These are phyloP conservation scores for Xylaria nigripes DNA, from an alignment of 495 filamentous ascomycete genomes.

Conservation along the genomic window DNA sequence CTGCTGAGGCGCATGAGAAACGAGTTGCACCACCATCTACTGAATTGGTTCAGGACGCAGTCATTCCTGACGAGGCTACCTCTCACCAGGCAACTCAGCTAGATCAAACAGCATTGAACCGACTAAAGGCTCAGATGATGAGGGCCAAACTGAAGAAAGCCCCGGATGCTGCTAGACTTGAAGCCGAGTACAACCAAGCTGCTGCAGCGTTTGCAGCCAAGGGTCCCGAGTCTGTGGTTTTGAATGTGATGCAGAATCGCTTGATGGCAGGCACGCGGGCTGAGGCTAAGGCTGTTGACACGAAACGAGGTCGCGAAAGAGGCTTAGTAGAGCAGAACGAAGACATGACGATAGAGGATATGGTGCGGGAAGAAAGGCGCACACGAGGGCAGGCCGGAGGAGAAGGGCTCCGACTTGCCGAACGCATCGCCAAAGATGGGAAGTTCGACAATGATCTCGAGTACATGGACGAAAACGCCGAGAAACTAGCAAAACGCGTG, in stretches of 20 bases:
- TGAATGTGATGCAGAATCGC: conserved; percentile 81
- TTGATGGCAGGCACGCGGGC: conserved; percentile 71
- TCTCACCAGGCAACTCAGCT: conserved; percentile 40
- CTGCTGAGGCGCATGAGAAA: conserved; percentile 40
- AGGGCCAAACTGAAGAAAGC: conserved; percentile 78
- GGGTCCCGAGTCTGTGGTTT: conserved; percentile 59
- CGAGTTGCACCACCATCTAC: conserved; percentile 28
- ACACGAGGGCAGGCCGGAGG: conserved; percentile 71
- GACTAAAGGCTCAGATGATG: conserved; percentile 85
- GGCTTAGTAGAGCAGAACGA: conserved; percentile 82
- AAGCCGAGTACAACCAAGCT: conserved; percentile 74
- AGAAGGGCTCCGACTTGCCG: conserved; percentile 73
- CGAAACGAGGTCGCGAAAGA: conserved; percentile 68
- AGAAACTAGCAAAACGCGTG: conserved; percentile 80
- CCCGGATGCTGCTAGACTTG: conserved; percentile 66
- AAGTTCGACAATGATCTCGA: conserved; percentile 93
- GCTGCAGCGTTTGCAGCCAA: conserved; percentile 44
- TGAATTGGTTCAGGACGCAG: conserved; percentile 33
- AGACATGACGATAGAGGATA: conserved; percentile 92
- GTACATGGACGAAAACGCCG: conserved; percentile 95
- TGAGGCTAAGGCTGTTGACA: conserved; percentile 68
- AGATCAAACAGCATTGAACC: conserved; percentile 75
- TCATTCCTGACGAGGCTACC: conserved; percentile 36
- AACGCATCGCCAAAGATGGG: conserved; percentile 83
- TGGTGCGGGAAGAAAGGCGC: conserved; percentile 86